Percentiles rank a stretch among this genome's conserved stretches.
phyloP scores from a whole-genome alignment of 1,139 yeast species.

The Geotrichum europaeum region DNA sequence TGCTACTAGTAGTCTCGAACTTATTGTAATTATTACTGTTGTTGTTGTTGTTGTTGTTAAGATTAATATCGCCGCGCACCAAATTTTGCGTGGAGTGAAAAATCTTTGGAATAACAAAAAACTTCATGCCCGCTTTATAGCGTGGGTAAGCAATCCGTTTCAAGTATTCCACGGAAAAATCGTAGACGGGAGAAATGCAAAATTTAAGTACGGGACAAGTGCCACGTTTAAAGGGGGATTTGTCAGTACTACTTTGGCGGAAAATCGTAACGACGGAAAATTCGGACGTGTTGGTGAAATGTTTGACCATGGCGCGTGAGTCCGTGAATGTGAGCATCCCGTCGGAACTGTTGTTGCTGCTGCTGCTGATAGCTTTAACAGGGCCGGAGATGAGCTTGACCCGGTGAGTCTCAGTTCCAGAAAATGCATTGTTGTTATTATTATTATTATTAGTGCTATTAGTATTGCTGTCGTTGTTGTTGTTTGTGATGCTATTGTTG shows the following conservation, averaged over 20 bases:
- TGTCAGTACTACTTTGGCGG: slow-evolving; percentile 17
- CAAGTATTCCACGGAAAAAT: slow-evolving; percentile 14
- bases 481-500: background rate
- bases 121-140: slow-evolving; percentile 18
- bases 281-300: slow-evolving; percentile 2
- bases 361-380: background rate
- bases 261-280: slow-evolving; percentile 15
- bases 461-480: background rate
- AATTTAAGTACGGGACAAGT: slow-evolving; percentile 19
- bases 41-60: background rate
- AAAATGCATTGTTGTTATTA: background rate
- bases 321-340: slow-evolving; percentile 8
- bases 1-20: background rate
- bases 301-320: slow-evolving; percentile 13
- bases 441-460: background rate
- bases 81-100: background rate
- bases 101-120: slow-evolving; percentile 6
- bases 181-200: slow-evolving; percentile 14
- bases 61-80: background rate
- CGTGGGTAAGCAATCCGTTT: slow-evolving; percentile 19
- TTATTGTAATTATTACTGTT: background rate
- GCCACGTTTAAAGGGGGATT: slow-evolving; percentile 11
- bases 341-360: background rate
- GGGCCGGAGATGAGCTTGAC: background rate
- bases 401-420: background rate